Evolutionary conservation across 495 filamentous ascomycete species (phyloP).

Genomic region (Xylaria grammica): DNA sequence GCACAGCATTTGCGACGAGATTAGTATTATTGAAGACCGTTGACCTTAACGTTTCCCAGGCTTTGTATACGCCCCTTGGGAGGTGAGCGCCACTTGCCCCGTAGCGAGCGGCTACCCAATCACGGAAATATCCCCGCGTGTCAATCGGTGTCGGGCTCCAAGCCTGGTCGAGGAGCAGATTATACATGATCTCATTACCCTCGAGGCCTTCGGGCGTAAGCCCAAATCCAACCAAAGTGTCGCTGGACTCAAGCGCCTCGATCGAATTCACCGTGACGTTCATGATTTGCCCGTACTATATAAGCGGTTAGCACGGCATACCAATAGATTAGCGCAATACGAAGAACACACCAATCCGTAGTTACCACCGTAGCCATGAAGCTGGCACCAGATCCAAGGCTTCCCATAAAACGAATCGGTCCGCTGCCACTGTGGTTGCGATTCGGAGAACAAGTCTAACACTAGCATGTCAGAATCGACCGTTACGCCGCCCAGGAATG

Average conservation of each 20-base stretch:
- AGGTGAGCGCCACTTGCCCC: conserved; percentile 37
- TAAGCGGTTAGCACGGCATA: conserved; percentile 3
- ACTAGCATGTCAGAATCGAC: conserved; percentile 55
- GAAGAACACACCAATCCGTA: conserved; percentile 43
- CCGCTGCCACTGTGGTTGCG: conserved; percentile 56
- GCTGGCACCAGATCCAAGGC: conserved; percentile 59
- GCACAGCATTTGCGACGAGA: conserved; percentile 45
- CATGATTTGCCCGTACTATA: conserved; percentile 53
- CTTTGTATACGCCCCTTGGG: conserved; percentile 45
- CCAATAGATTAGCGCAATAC: not conserved
- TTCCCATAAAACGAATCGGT: conserved; percentile 59
- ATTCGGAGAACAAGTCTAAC: conserved; percentile 58
- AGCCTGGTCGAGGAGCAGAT: conserved; percentile 57
- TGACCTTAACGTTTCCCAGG: conserved; percentile 55
- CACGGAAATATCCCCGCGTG: conserved; percentile 50
- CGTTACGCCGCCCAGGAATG: conserved; percentile 55
- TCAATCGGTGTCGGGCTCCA: conserved; percentile 52
- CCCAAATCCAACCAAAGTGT: conserved; percentile 52
- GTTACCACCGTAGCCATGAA: conserved; percentile 58
- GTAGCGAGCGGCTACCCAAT: conserved; percentile 55
- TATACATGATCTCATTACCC: conserved; percentile 62
- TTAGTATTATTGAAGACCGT: conserved; percentile 61
- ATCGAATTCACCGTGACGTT: conserved; percentile 56
- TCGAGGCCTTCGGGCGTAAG: conserved; percentile 58
- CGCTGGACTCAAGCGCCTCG: conserved; percentile 45